Evolutionary conservation across 768 basidiomycete species (phyloP).

Genomic region (Astraeus odoratus): DNA sequence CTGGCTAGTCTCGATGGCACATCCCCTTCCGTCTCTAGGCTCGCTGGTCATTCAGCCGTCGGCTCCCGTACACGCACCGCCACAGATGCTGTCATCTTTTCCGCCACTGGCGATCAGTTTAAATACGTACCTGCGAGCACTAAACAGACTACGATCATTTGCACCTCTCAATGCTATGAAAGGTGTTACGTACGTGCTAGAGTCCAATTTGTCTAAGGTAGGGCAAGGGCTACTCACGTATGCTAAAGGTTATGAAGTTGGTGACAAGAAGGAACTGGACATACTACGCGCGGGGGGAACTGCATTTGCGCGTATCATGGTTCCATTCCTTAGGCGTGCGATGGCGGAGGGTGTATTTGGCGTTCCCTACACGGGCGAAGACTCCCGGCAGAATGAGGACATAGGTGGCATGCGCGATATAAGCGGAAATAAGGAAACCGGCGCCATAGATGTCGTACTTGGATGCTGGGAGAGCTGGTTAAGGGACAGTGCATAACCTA

Average conservation of each 20-base stretch:
- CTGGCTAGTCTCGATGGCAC: conserved; percentile 42
- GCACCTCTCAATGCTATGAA: conserved; percentile 57
- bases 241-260: conserved; percentile 31
- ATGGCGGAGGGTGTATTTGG: conserved; percentile 74
- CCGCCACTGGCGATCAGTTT: conserved; percentile 67
- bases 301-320: conserved; percentile 54
- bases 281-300: conserved; percentile 45
- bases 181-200: conserved; percentile 45
- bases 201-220: conserved; percentile 40
- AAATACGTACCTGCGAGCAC: conserved; percentile 63
- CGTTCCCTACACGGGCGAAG: conserved; percentile 14
- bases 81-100: conserved; percentile 63
- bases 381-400: neutral
- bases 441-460: conserved; percentile 8
- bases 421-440: neutral
- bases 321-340: conserved; percentile 67
- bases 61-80: conserved; percentile 54
- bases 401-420: neutral
- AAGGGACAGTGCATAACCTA: conserved; percentile 2
- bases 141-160: conserved; percentile 79
- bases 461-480: conserved; percentile 27
- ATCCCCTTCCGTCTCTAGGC: conserved; percentile 23
- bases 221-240: conserved; percentile 45
- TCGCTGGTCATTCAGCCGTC: conserved; percentile 15
- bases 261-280: conserved; percentile 22